A percentile compares a stretch with the other conserved stretches of the same genome.
Conservation (phyloP, 306 rosid species). For the Ochetophila trinervis region DNA sequence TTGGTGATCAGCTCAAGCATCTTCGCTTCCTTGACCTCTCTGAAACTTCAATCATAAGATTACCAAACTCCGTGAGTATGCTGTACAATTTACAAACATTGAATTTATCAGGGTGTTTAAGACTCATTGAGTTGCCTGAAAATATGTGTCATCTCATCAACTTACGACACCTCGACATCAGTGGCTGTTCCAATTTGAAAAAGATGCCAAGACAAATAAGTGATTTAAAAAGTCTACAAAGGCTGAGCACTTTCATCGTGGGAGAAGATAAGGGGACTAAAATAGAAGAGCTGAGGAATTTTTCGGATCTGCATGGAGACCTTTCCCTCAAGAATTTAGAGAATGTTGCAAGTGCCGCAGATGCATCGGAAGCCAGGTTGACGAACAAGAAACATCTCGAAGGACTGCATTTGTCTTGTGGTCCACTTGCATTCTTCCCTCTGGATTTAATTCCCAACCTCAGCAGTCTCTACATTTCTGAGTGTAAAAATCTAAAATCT, state of each 20-base stretch:
- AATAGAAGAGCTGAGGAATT: neutral
- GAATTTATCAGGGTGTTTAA: neutral
- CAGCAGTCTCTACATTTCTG: neutral
- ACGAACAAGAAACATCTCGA: conserved; percentile 4
- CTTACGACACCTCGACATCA: conserved; percentile 13
- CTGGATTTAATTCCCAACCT: conserved; percentile 27
- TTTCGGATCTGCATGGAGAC: neutral
- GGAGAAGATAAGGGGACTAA: neutral
- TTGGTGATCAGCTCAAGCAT: neutral
- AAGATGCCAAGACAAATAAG: conserved; percentile 13
- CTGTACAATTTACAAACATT: conserved; percentile 23
- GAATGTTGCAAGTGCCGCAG: neutral
- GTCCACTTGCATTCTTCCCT: too few relatives aligned
- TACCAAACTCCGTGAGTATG: conserved; percentile 8
- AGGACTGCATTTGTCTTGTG: neutral
- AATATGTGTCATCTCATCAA: conserved; percentile 11
- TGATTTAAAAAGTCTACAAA: conserved; percentile 9
- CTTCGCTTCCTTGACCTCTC: conserved; percentile 16
- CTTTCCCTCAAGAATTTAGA: neutral
- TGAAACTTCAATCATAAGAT: neutral
- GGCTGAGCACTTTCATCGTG: neutral
- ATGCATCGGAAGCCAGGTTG: conserved; percentile 9
- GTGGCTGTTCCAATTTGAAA: neutral
- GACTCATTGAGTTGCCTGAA: conserved; percentile 6
- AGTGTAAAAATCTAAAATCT: too few relatives aligned